Conservation (phyloP, 1,284 basidiomycete genomes). For the Cryptococcus sp. region DNA sequence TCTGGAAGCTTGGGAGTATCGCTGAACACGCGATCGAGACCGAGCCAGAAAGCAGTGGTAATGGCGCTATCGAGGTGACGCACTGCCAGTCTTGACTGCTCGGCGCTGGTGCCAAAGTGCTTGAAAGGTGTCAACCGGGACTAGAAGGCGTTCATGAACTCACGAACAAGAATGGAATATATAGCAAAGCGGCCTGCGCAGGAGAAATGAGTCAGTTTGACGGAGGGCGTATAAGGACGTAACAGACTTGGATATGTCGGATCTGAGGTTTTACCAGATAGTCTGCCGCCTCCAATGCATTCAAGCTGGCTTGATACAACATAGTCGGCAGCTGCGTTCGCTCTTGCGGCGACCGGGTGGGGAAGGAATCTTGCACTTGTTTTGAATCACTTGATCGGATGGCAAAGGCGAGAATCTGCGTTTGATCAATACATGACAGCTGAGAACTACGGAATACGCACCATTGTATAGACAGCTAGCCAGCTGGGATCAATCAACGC, state of each 20-base stretch:
- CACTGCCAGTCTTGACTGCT: conserved; percentile 19
- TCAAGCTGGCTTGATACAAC: conserved; percentile 17
- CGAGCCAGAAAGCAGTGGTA: conserved; percentile 25
- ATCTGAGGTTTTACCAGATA: conserved; percentile 23
- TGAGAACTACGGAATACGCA: conserved; percentile 5
- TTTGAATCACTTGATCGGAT: conserved; percentile 7
- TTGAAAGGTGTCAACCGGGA: conserved; percentile 3
- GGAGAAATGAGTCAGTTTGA: not conserved
- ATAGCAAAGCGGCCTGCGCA: conserved; percentile 18
- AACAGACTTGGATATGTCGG: conserved; percentile 24
- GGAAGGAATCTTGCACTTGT: conserved; percentile 1
- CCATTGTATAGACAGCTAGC: conserved; percentile 25
- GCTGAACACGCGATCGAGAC: conserved; percentile 14
- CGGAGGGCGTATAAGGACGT: not conserved
- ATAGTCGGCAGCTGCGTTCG: not conserved
- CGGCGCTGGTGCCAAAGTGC: conserved; percentile 26
- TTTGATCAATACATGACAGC: not conserved
- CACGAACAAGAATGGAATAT: conserved; percentile 23
- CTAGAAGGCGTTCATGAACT: not conserved
- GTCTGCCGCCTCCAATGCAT: conserved; percentile 18
- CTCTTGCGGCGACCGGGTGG: conserved; percentile 2
- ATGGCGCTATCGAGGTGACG: conserved; percentile 24
- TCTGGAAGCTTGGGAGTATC: not conserved
- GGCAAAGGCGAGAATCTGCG: conserved; percentile 18
- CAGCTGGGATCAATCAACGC: conserved; percentile 14